Percentiles rank a stretch among this genome's conserved stretches.
phyloP scores from a whole-genome alignment of 164 flowering plant species.

The Vitis amurensis region DNA sequence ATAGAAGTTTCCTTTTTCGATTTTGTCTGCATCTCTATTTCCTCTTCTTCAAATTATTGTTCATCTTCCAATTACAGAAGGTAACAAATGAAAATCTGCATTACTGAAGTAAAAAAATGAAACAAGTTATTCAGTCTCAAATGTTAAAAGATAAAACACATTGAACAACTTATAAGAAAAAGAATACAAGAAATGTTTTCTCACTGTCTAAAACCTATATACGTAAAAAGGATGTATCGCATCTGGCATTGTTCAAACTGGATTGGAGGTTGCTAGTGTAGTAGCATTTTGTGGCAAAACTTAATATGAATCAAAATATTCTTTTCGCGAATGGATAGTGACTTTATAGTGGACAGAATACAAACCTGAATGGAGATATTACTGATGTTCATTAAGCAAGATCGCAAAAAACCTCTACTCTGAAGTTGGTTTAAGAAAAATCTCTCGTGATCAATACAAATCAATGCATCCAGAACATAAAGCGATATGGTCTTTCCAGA shows the following conservation, averaged over 20 bases:
- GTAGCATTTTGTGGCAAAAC: neutral
- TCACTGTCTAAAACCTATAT: too few species aligned
- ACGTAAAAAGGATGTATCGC: neutral
- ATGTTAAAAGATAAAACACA: too few species aligned
- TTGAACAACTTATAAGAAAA: too few species aligned
- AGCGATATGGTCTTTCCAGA: slow-evolving; percentile 75
- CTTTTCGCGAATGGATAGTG: neutral
- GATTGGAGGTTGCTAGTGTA: neutral
- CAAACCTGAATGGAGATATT: slow-evolving; percentile 66
- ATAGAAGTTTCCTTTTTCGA: too few species aligned
- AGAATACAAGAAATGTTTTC: too few species aligned
- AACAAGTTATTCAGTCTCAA: too few species aligned
- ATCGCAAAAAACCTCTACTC: slow-evolving; percentile 83
- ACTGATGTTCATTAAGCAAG: slow-evolving; percentile 72
- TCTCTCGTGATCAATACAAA: slow-evolving; percentile 82
- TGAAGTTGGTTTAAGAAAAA: slow-evolving; percentile 86
- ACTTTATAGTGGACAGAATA: neutral
- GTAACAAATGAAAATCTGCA: too few species aligned
- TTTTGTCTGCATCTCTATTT: too few species aligned
- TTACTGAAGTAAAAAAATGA: too few species aligned
- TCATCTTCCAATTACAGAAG: too few species aligned
- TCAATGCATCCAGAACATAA: slow-evolving; percentile 80
- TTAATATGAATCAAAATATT: neutral
- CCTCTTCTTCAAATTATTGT: too few species aligned
- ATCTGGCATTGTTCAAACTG: neutral